These are phyloP conservation scores for Hypericum androsaemum DNA, from an alignment of 345 rosid species.

Conservation along the genomic window DNA sequence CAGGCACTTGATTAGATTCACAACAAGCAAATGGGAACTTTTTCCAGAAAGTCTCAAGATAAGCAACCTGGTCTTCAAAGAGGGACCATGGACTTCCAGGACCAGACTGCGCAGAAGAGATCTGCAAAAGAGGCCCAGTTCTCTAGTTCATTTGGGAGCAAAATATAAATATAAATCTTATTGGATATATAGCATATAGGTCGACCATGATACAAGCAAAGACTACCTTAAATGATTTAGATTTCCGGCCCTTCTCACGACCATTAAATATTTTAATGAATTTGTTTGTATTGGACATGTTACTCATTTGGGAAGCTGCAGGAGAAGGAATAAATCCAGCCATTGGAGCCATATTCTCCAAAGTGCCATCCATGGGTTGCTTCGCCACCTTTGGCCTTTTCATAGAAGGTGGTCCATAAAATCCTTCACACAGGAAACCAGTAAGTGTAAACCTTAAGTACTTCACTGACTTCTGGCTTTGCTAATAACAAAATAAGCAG, in stretches of 20 bases:
- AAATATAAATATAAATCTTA: slow-evolving; percentile 2
- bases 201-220: slow-evolving; percentile 11
- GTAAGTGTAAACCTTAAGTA: slow-evolving; percentile 6
- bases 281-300: slow-evolving; percentile 78
- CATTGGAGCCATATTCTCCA: slow-evolving; percentile 44
- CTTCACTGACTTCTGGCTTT: not conserved
- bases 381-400: slow-evolving; percentile 76
- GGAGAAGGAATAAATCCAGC: slow-evolving; percentile 74
- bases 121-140: slow-evolving; percentile 37
- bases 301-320: slow-evolving; percentile 86
- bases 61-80: slow-evolving; percentile 93
- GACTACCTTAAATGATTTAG: slow-evolving; percentile 67
- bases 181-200: not conserved
- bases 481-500: too few relatives aligned
- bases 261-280: slow-evolving; percentile 59
- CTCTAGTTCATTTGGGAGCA: slow-evolving; percentile 13
- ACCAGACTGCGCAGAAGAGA: slow-evolving; percentile 63
- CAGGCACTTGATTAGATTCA: slow-evolving; percentile 16
- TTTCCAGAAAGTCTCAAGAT: slow-evolving; percentile 10
- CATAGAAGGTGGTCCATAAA: slow-evolving; percentile 52
- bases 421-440: slow-evolving; percentile 37
- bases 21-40: slow-evolving; percentile 9
- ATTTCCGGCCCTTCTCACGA: slow-evolving; percentile 67
- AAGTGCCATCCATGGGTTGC: slow-evolving; percentile 48
- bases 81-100: slow-evolving; percentile 84